phyloP scores from a whole-genome alignment of 331 rosid species.

The Rhamnella rubrinervis region DNA sequence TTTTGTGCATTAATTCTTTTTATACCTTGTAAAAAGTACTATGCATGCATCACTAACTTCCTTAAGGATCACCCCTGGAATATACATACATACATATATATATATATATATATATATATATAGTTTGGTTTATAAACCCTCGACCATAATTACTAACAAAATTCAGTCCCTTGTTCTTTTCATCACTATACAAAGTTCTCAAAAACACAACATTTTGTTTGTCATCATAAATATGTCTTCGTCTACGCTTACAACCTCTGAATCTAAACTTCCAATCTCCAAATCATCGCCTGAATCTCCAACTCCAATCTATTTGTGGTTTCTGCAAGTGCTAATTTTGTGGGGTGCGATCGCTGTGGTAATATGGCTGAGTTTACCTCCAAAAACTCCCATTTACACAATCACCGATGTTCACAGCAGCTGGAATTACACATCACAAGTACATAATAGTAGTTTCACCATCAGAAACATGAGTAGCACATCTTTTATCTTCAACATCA shows the following conservation, averaged over 20 bases:
- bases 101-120: too few species aligned
- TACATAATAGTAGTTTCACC: neutral
- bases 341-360: neutral
- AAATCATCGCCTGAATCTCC: too few species aligned
- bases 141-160: neutral
- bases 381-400: conserved; percentile 14
- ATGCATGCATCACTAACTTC: too few species aligned
- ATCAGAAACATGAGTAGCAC: neutral
- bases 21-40: too few species aligned
- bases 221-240: neutral
- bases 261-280: too few species aligned
- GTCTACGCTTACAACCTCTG: too few species aligned
- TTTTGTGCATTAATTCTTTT: too few species aligned
- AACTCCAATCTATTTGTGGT: neutral
- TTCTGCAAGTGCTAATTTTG: conserved; percentile 8
- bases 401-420: neutral
- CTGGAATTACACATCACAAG: conserved; percentile 2
- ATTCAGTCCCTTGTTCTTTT: neutral
- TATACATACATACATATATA: too few species aligned
- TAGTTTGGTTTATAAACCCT: too few species aligned
- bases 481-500: neutral
- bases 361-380: conserved; percentile 20
- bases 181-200: neutral
- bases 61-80: too few species aligned
- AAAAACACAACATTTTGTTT: neutral